These are phyloP conservation scores for Mycena amicta DNA, from an alignment of 768 basidiomycete genomes.

Conservation along the genomic window DNA sequence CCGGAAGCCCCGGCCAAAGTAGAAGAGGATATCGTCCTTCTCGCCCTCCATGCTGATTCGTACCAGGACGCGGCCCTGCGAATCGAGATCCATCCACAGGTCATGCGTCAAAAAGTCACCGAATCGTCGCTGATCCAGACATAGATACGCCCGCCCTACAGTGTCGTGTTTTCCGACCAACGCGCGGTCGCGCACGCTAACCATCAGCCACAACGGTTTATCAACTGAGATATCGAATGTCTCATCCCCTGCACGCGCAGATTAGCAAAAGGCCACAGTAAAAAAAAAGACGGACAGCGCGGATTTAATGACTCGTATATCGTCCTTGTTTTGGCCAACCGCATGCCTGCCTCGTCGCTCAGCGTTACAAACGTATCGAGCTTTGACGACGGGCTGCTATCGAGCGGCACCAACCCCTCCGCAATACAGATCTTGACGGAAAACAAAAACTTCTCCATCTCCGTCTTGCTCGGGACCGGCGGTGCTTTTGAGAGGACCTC, in stretches of 20 bases:
- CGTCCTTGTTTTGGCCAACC: conserved; percentile 92
- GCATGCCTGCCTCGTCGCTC: conserved; percentile 88
- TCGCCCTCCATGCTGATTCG: conserved; percentile 98
- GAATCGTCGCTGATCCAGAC: conserved; percentile 86
- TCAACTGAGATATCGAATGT: conserved; percentile 94
- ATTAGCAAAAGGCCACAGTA: conserved; percentile 14
- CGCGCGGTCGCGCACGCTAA: conserved; percentile 89
- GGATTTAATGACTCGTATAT: conserved; percentile 90
- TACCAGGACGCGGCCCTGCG: conserved; percentile 79
- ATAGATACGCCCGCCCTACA: conserved; percentile 88
- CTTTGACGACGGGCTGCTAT: conserved; percentile 74
- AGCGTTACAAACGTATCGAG: conserved; percentile 93
- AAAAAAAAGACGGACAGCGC: conserved; percentile 65
- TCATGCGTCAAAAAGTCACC: conserved; percentile 91
- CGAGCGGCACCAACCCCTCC: conserved; percentile 80
- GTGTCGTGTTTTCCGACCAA: conserved; percentile 92
- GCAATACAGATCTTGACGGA: conserved; percentile 92
- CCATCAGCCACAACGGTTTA: conserved; percentile 95
- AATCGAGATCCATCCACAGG: conserved; percentile 88
- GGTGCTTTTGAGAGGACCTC: conserved; percentile 64
- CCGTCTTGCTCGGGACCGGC: conserved; percentile 71
- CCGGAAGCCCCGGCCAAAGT: conserved; percentile 94
- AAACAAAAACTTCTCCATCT: conserved; percentile 77
- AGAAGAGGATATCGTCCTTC: conserved; percentile 97
- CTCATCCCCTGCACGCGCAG: conserved; percentile 77